Base-by-base conservation (phyloP, 345 rosid species). In the Mercurialis annua region DNA sequence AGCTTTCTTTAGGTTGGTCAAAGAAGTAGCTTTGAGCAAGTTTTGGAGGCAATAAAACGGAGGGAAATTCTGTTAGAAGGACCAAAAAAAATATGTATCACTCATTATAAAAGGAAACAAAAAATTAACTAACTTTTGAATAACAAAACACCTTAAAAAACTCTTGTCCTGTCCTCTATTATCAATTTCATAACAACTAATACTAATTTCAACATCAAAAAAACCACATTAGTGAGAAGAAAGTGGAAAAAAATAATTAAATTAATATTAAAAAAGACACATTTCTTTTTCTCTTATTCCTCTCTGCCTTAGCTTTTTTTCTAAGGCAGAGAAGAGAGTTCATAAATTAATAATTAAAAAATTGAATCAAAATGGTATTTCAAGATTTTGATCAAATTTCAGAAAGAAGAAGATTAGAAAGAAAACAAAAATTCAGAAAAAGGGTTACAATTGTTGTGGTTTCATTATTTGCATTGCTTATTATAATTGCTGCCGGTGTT, bases 371-470 rank as follows among this genome's bases (percentile, higher is more conserved):
- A 56, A 92, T 92, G 98, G 98, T 59, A n/a, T 92, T 92, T 75
- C 96, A 92, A 43, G 98, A 92, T 76, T 92, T 92, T 53, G 96
- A 87, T 67, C 73, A 71, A 29, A 73, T 92, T 30, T 86, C 90
- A 9, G 92, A 90, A 70, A 83, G 91, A 43, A 82, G 95, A 60
- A 74, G 76, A 62, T 77, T 72, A 5, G 83, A 90, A 38, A 81
- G 91, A 61, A 69, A 78, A 72, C 89, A 75, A 0, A 85, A 85
- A 64, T 57, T 88, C 26, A 73, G 75, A 40, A 85, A 72, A 65
- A 75, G 89, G 61, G 54, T 90, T 52, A 67, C 59, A 16, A 69
- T 86, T 8, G 86, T 74, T 7, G 66, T 72, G 0, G 44, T 90
- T 31, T 55, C 82, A 1, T 53, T 77, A 21, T 61, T 88, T 14